Evolutionary conservation across 352 stramenopile species (phyloP).

Genomic region (Phytophthora pinifolia): DNA sequence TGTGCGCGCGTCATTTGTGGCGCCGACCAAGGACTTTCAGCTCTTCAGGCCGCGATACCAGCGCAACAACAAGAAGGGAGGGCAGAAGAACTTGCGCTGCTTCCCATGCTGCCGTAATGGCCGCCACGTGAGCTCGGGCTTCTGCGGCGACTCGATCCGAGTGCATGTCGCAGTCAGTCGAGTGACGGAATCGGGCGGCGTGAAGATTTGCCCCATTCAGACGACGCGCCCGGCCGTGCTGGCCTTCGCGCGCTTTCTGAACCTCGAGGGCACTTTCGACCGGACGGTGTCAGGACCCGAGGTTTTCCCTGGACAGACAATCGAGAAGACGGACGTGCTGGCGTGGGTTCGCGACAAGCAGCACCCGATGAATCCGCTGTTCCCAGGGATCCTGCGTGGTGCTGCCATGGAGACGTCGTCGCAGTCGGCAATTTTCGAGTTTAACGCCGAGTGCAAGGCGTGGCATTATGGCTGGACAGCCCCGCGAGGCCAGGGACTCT

Average conservation of each 20-base stretch:
- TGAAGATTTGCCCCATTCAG: conserved; percentile 83
- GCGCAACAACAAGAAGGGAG: conserved; percentile 90
- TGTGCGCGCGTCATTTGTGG: conserved; percentile 79
- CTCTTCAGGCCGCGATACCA: conserved; percentile 84
- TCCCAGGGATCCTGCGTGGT: conserved; percentile 70
- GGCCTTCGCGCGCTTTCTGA: conserved; percentile 72
- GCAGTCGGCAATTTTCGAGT: conserved; percentile 86
- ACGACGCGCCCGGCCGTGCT: conserved; percentile 61
- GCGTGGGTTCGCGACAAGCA: conserved; percentile 73
- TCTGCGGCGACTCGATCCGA: conserved; percentile 84
- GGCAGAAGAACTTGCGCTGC: conserved; percentile 88
- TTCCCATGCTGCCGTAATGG: conserved; percentile 85
- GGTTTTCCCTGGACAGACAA: conserved; percentile 76
- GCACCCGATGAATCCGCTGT: conserved; percentile 76
- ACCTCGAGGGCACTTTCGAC: conserved; percentile 74
- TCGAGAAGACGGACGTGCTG: conserved; percentile 66
- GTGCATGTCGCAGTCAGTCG: conserved; percentile 81
- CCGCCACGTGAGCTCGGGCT: conserved; percentile 80
- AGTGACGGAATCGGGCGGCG: conserved; percentile 69
- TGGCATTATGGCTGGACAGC: conserved; percentile 90
- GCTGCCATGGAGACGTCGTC: conserved; percentile 78
- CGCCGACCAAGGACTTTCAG: conserved; percentile 73
- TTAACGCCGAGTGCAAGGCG: conserved; percentile 87
- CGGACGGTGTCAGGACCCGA: conserved; percentile 64
- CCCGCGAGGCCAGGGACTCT: conserved; percentile 69